Evolutionary conservation across 371 early-diverging fungal genomes (phyloP), one percentile per base, ranked within the genome.

Genomic region (Blyttiomyces sp.): DNA sequence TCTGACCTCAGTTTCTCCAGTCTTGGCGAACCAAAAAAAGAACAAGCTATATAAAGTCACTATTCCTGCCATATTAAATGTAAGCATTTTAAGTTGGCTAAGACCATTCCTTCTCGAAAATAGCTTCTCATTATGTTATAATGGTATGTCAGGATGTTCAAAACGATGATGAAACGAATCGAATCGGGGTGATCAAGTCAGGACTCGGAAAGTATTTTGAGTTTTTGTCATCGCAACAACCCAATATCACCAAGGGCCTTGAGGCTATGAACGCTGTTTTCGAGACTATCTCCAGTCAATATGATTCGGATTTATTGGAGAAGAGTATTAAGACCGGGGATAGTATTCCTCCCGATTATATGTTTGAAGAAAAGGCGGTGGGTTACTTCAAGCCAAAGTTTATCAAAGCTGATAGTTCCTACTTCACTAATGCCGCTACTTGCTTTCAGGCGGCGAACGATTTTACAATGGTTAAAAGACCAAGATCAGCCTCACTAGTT

Each of bases 351-450:
- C 39, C 56, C 3, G 75, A 74, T 45, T 69, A 54, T 34, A 11
- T 23, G 30, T 69, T 72, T 44, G 72, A 72, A 28, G 72, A 65
- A 35, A 68, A 68, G 16, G 33, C 64, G 2, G 51, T 68, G 43
- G 24, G n/a, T n/a, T n/a, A n/a, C n/a, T n/a, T n/a, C n/a, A n/a
- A n/a, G n/a, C n/a, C n/a, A n/a, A 13, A 39, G n/a, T 13, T 39
- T 9, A 39, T 39, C 9, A 39, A 13, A 39, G 9, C 9, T 26
- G 28, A 16, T 0, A 9, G n/a, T 13, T 39, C 13, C 9, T 9
- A 13, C 13, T 9, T 13, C 13, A 9, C n/a, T 13, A 39, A 39
- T 39, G 39, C 39, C n/a, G n/a, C 9, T 13, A 13, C n/a, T 9
- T 13, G 13, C 39, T 39, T 39, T 23, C 4, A 55, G 55, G 55